These are phyloP conservation scores for Hymenoscyphus linearis DNA, from an alignment of 2,329 filamentous ascomycete species.

Conservation along the genomic window DNA sequence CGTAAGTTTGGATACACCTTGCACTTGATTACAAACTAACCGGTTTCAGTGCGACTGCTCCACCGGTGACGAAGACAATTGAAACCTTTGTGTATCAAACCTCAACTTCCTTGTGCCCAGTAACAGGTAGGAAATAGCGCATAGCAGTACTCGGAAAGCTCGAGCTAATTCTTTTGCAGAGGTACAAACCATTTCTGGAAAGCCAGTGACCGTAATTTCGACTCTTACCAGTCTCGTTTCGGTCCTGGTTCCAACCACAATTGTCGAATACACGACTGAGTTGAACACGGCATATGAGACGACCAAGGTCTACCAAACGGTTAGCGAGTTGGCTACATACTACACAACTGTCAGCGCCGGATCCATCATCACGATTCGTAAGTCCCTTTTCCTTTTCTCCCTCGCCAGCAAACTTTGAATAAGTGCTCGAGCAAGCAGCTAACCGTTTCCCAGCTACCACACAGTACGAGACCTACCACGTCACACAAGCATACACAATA, in stretches of 20 bases:
- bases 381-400: neutral
- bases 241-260: conserved; percentile 23
- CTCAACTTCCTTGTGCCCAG: conserved; percentile 40
- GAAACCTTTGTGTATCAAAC: conserved; percentile 29
- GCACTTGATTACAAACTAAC: neutral
- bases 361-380: conserved; percentile 36
- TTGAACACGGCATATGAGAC: conserved; percentile 32
- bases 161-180: neutral
- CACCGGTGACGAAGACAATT: conserved; percentile 19
- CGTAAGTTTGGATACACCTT: neutral
- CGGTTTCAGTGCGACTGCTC: conserved; percentile 8
- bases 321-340: conserved; percentile 36
- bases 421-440: neutral
- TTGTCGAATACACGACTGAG: conserved; percentile 33
- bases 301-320: conserved; percentile 35
- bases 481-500: conserved; percentile 33
- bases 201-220: conserved; percentile 36
- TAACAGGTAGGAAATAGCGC: neutral
- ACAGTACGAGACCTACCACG: conserved; percentile 37
- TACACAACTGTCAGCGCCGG: conserved; percentile 40
- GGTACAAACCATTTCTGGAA: conserved; percentile 35
- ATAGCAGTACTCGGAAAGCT: neutral
- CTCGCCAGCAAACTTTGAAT: neutral
- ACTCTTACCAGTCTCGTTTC: conserved; percentile 28
- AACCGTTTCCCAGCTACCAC: conserved; percentile 34